Conservation (phyloP, 768 basidiomycete genomes). For the Termitomyces sp. region DNA sequence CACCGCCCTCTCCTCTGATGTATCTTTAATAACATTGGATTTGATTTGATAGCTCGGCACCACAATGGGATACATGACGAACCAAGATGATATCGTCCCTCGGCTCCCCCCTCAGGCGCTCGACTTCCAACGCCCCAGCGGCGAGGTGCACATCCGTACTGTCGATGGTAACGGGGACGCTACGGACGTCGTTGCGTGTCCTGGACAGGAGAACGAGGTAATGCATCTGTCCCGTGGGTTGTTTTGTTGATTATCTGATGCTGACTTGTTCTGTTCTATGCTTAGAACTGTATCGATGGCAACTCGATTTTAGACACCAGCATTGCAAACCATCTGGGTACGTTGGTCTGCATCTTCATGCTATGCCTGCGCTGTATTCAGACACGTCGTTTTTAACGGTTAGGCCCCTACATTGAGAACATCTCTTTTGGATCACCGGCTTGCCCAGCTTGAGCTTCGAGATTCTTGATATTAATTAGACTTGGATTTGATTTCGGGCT, state of each 20-base stretch:
- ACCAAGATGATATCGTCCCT: conserved; percentile 42
- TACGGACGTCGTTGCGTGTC: conserved; percentile 27
- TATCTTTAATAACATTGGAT: background rate
- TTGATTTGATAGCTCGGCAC: conserved; percentile 20
- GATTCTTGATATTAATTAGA: background rate
- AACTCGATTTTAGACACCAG: conserved; percentile 17
- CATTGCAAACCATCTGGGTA: conserved; percentile 18
- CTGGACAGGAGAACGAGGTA: conserved; percentile 36
- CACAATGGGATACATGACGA: conserved; percentile 30
- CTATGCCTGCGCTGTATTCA: background rate
- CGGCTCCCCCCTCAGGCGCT: conserved; percentile 31
- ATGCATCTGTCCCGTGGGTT: too few relatives aligned
- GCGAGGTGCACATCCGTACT: conserved; percentile 39
- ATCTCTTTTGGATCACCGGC: conserved; percentile 23
- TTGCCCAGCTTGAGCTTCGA: background rate
- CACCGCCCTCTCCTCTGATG: background rate
- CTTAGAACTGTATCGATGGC: conserved; percentile 22
- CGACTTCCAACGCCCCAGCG: conserved; percentile 33
- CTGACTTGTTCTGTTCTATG: background rate
- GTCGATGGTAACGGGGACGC: conserved; percentile 25
- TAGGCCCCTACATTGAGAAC: conserved; percentile 27
- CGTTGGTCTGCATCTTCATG: background rate
- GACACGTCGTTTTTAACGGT: too few relatives aligned
- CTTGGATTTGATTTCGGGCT: background rate
- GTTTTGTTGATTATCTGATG: background rate